These are phyloP conservation scores for Atkinsonella texensis DNA, from an alignment of 2,329 filamentous ascomycete genomes.

Conservation along the genomic window DNA sequence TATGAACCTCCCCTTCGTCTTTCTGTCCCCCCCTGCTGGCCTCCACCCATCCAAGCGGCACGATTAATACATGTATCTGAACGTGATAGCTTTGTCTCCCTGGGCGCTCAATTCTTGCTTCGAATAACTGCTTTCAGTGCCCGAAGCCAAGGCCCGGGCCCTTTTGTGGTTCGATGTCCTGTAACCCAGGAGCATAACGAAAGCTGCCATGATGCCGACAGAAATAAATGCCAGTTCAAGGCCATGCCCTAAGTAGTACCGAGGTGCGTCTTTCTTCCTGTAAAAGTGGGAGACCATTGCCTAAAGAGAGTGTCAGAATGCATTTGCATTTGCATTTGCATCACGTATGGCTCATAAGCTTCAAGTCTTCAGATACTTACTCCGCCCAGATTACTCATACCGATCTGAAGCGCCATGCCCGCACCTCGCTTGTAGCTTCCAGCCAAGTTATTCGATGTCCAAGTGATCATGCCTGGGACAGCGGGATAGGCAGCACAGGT, in stretches of 20 bases:
- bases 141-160: conserved; percentile 29
- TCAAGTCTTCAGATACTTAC: conserved; percentile 15
- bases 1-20: too few species aligned
- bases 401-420: conserved; percentile 54
- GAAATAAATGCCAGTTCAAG: conserved; percentile 38
- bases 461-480: conserved; percentile 67
- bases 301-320: conserved; percentile 11
- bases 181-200: conserved; percentile 38
- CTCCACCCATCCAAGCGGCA: not conserved
- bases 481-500: conserved; percentile 71
- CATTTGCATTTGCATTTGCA: not conserved
- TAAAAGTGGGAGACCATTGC: conserved; percentile 67
- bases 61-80: conserved; percentile 43
- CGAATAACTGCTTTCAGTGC: conserved; percentile 25
- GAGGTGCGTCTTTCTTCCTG: conserved; percentile 34
- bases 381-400: conserved; percentile 45
- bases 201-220: conserved; percentile 31
- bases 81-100: conserved; percentile 51
- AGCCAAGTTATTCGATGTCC: conserved; percentile 69
- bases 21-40: not conserved
- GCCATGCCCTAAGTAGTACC: conserved; percentile 37
- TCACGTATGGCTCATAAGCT: too few species aligned
- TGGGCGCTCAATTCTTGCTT: conserved; percentile 41
- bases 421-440: conserved; percentile 50
- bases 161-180: conserved; percentile 45